Base-by-base conservation (phyloP, 805 yeast species). In the Candida tibetensis region DNA sequence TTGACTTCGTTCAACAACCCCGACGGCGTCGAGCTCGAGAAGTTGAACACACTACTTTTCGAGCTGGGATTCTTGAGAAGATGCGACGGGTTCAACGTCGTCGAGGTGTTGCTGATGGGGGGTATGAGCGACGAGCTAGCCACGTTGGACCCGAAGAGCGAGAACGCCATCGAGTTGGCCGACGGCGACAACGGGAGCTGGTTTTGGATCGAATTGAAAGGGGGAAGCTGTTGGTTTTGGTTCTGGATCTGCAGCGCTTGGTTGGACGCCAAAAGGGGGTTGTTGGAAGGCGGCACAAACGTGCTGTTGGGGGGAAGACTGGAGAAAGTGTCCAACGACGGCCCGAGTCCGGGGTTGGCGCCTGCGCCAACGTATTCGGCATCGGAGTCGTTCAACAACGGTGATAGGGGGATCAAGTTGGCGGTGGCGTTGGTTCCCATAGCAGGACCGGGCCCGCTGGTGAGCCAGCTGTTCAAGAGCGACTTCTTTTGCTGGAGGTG, bases 171-270 rank as follows among this genome's bases (percentile, higher is more conserved):
- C 7, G 40, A 33, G n/a, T 40, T 28, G 29, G 34, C 44, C 6
- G 37, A 36, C 13, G 64, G 63, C 4, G 64, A 55, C 2, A 51
- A 31, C 2, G 67, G 62, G n/a, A 62, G 42, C 28, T 53, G 59
- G 46, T 57, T 60, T 37, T 62, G 68, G 30, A 62, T 59, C n/a
- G 59, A 44, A 41, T 62, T 62, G 42, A 63, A 62, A 4, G 68
- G 57, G 4, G 69, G 69, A 6, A 63, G 41, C 42, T 59, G 67
- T 31, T 62, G 66, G 37, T 39, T 49, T 39, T 56, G 64, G 39
- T 52, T 55, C 29, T 56, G 62, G 22, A 53, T 49, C 38, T 46
- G 56, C 48, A 47, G 54, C 22, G 47, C 28, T 28, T 38, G 52
- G 4, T 41, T 46, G 3, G 61, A 55, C n/a, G 43, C 14, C n/a